Percentiles rank a stretch among this genome's conserved stretches.
Conservation (phyloP, 441 rosid genomes). For the Eugenia klotzschiana region DNA sequence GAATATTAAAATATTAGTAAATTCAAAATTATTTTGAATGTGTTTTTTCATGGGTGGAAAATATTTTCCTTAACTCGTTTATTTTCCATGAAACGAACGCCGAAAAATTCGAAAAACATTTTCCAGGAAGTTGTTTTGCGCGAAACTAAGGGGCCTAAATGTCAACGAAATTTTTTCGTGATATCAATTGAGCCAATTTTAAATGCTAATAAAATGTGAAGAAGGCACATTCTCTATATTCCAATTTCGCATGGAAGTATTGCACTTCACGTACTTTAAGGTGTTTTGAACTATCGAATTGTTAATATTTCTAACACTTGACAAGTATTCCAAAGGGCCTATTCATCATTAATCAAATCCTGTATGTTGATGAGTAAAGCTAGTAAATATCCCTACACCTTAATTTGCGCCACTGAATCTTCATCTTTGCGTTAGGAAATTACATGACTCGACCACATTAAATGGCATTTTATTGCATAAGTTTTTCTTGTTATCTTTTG, state of each 20-base stretch:
- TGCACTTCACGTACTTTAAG: background rate
- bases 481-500: too few species aligned
- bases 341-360: background rate
- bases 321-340: background rate
- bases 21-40: too few species aligned
- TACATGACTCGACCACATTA: background rate
- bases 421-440: background rate
- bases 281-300: background rate
- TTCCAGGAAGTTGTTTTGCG: too few species aligned
- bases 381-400: background rate
- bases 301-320: background rate
- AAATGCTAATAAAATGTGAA: background rate
- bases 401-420: background rate
- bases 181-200: background rate
- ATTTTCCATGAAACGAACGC: too few species aligned
- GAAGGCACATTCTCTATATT: background rate
- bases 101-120: too few species aligned
- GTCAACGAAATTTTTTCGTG: background rate
- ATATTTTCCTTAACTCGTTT: too few species aligned
- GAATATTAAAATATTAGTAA: too few species aligned
- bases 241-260: background rate
- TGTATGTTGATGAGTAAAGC: background rate
- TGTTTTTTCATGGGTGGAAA: too few species aligned
- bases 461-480: too few species aligned
- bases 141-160: background rate